Conservation (phyloP, 306 rosid genomes). For the Vigna mungo region DNA sequence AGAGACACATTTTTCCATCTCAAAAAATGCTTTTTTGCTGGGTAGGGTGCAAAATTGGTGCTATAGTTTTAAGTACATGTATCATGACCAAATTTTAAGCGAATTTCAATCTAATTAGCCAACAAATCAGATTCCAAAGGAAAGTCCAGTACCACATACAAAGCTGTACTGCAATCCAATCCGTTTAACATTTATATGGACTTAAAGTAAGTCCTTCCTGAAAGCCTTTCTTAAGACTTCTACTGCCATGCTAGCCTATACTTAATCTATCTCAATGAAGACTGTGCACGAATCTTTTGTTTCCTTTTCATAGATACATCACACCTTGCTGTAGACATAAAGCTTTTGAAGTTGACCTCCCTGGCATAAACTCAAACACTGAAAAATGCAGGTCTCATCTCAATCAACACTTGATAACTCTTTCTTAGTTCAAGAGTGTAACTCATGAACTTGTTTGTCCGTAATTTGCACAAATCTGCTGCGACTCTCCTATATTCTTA, state of each 20-base stretch:
- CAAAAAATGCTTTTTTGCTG: neutral
- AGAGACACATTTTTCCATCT: slow-evolving; percentile 3
- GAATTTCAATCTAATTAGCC: neutral
- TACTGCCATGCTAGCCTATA: neutral
- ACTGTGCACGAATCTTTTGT: neutral
- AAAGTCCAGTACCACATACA: slow-evolving; percentile 5
- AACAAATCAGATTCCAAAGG: neutral
- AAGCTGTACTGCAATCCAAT: neutral
- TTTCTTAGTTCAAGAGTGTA: slow-evolving; percentile 2
- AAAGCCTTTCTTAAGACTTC: slow-evolving; percentile 6
- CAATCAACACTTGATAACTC: slow-evolving; percentile 30
- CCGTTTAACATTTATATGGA: slow-evolving; percentile 15
- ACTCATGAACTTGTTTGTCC: neutral
- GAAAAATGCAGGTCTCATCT: slow-evolving; percentile 15
- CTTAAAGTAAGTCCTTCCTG: neutral
- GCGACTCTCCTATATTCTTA: slow-evolving; percentile 19
- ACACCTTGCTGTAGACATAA: slow-evolving; percentile 12
- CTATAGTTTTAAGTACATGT: neutral
- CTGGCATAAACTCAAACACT: slow-evolving; percentile 24
- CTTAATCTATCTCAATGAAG: slow-evolving; percentile 6
- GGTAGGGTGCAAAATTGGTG: neutral
- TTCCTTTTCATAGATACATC: slow-evolving; percentile 28
- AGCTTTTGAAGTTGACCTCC: slow-evolving; percentile 10
- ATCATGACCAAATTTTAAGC: neutral
- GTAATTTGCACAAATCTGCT: neutral